Base-by-base conservation (phyloP, 176 grass and related monocot species). In the Lolium rigidum region DNA sequence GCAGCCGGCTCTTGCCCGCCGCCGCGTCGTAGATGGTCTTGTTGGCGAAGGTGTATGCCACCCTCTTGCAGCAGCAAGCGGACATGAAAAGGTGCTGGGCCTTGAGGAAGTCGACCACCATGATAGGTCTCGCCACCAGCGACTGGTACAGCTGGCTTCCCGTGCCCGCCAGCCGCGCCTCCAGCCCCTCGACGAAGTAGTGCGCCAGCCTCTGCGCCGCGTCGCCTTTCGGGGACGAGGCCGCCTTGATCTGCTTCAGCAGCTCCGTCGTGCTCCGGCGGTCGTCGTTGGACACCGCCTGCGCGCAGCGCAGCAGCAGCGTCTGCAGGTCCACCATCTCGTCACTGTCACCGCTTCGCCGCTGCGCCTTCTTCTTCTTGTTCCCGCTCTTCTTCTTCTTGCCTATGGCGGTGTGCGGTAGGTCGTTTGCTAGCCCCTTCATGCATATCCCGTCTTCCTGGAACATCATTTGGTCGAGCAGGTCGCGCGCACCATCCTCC, bases 91-190 rank as follows among this genome's bases (percentile, higher is more conserved):
- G 87, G 41, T 68, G 74, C 73, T 92, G 83, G 12, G 90, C 83
- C 78, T 92, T 92, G 48, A 92, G 81, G 65, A 70, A 70, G 9
- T 88, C 80, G 0, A 76, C 47, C 1, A 57, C 79, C 41, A 81
- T 43, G 74, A n/a, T 70, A 41, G 71, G 70, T 20, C 38, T 69
- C 80, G 10, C 37, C 58, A 26, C 18, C 10, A 58, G n/a, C 16
- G n/a, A 92, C 51, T 39, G 70, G 79, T 93, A 93, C 7, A 88
- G 14, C 22, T 90, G 44, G 76, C 90, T 95, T 39, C 93, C 91
- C 2, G 70, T 93, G 80, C 93, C 93, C 9, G 80, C 90, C 2
- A 95, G 80, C 55, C 93, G 88, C 35, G 91, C 88, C 68, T 95
- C 88, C 52, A 95, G 86, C n/a, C 76, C 93, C 8, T 95, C 86